Evolutionary conservation across 2,329 filamentous ascomycete species (phyloP).

Genomic region (Fusarium coffeatum): DNA sequence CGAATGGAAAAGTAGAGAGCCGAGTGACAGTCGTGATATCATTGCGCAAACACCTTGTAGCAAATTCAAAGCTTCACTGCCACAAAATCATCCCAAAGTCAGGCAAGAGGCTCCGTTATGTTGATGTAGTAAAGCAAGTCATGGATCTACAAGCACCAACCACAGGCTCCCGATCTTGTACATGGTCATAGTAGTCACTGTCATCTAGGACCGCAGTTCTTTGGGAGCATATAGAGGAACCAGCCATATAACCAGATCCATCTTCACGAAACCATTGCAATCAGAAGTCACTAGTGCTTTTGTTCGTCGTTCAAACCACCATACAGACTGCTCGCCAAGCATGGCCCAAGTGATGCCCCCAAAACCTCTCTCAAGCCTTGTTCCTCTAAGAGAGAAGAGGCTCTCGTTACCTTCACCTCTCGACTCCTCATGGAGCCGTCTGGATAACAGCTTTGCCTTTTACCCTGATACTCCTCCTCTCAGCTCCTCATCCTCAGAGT

Average conservation of each 20-base stretch:
- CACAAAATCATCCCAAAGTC: background rate
- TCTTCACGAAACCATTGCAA: background rate
- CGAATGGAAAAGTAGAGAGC: background rate
- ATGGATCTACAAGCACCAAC: slow-evolving; percentile 9
- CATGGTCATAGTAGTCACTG: background rate
- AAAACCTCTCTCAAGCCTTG: background rate
- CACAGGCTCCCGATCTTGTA: background rate
- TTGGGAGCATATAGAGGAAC: background rate
- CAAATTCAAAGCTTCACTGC: background rate
- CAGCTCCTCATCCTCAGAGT: slow-evolving; percentile 12
- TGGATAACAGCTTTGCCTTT: slow-evolving; percentile 13
- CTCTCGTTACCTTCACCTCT: slow-evolving; percentile 3
- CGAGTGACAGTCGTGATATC: slow-evolving; percentile 9
- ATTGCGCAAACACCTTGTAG: slow-evolving; percentile 3
- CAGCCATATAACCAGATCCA: slow-evolving; percentile 20
- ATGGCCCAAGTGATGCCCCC: slow-evolving; percentile 18
- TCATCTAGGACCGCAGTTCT: background rate
- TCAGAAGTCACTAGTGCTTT: background rate
- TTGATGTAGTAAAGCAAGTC: background rate
- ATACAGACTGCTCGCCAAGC: background rate
- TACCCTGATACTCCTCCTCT: slow-evolving; percentile 29
- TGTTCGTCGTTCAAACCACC: too few species aligned
- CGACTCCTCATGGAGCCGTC: slow-evolving; percentile 16
- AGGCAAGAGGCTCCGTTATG: background rate
- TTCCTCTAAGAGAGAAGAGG: background rate